Percentiles rank a stretch among this genome's conserved stretches.
Conservation (phyloP, 139 green algal species). For the Parachlorella kessleri region DNA sequence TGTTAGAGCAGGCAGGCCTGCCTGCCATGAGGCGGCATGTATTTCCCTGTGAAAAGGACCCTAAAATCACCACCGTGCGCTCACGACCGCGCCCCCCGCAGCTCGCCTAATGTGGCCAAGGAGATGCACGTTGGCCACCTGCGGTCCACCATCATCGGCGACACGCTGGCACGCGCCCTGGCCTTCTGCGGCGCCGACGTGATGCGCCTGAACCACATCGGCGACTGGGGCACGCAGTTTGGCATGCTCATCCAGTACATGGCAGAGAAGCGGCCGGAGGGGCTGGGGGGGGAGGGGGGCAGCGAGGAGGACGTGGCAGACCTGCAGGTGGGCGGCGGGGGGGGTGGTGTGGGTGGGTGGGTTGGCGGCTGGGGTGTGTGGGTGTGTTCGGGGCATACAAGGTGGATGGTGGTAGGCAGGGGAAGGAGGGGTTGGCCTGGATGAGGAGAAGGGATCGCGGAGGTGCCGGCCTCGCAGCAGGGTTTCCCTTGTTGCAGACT, state of each 20-base stretch:
- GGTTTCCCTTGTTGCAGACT: no score
- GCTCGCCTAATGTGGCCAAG: conserved; percentile 98
- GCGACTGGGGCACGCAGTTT: conserved; percentile 99
- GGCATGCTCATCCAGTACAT: conserved; percentile 98
- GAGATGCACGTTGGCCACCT: conserved; percentile 99
- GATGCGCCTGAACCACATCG: conserved; percentile 95
- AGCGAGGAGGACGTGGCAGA: conserved; percentile 78
- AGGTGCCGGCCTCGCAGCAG: no score
- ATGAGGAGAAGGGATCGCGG: no score
- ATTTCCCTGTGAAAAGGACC: no score
- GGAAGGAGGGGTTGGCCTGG: no score
- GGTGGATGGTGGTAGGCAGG: no score
- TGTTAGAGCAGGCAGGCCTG: no score
- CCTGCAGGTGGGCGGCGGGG: conserved; percentile 43
- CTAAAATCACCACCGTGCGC: no score
- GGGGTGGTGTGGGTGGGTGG: no score
- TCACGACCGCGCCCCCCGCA: background rate
- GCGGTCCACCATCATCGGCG: conserved; percentile 96
- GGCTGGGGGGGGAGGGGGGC: conserved; percentile 41
- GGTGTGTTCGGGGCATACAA: no score
- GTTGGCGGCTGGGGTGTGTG: no score
- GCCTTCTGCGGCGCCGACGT: conserved; percentile 91
- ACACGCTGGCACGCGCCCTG: conserved; percentile 77
- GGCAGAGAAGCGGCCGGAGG: conserved; percentile 61
- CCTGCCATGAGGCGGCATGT: no score